Evolutionary conservation across 805 yeast species (phyloP).

Genomic region (Myxozyma geophila): DNA sequence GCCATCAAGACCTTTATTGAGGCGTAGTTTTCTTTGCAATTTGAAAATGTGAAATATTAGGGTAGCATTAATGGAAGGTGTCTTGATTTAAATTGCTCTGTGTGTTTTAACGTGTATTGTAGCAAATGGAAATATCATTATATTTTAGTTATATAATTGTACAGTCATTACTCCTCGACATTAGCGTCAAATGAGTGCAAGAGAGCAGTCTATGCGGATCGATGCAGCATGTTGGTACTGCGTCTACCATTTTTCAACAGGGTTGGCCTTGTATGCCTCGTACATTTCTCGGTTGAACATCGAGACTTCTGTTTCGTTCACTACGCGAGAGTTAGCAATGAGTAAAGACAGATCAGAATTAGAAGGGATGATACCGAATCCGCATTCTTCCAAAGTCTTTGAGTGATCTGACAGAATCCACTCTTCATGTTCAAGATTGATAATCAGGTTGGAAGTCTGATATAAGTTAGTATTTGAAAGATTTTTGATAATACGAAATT

Average conservation of each 20-base stretch:
- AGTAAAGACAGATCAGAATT: background rate
- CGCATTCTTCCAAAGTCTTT: constrained; percentile 57
- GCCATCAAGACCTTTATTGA: constrained; percentile 32
- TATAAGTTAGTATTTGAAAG: background rate
- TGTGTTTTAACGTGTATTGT: background rate
- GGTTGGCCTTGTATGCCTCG: constrained; percentile 70
- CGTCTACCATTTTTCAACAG: constrained; percentile 83
- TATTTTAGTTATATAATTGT: too few relatives aligned
- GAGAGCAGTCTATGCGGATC: background rate
- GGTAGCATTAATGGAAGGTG: background rate
- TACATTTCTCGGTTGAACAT: constrained; percentile 74
- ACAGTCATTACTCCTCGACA: too few relatives aligned
- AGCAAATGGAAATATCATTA: background rate
- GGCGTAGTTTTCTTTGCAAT: constrained; percentile 6
- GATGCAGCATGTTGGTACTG: background rate
- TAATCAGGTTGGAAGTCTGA: constrained; percentile 80
- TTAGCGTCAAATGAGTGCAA: too few relatives aligned
- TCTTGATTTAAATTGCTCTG: background rate
- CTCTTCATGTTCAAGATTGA: constrained; percentile 82
- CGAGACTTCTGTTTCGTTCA: constrained; percentile 91
- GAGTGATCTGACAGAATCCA: constrained; percentile 60
- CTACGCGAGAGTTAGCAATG: constrained; percentile 42
- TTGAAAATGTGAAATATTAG: background rate
- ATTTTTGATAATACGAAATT: background rate
- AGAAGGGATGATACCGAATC: constrained; percentile 43